Percentiles rank a stretch among this genome's conserved stretches.
phyloP scores from a whole-genome alignment of 2,329 filamentous ascomycete species.

The Karstenula rhodostoma region DNA sequence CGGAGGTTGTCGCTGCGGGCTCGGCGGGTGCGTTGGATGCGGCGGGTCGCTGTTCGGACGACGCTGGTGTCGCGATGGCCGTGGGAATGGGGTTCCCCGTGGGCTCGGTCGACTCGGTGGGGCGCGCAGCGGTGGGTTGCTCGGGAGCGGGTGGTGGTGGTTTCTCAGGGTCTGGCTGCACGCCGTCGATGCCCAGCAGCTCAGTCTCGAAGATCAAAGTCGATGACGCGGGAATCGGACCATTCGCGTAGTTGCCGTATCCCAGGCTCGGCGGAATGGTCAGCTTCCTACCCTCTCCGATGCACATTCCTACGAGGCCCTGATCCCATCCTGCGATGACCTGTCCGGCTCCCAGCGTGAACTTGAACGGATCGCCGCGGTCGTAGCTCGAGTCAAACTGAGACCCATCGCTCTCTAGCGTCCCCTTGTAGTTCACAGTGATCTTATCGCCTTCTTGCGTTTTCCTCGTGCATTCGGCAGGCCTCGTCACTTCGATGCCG shows the following conservation, averaged over 20 bases:
- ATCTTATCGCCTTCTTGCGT: slow-evolving; percentile 57
- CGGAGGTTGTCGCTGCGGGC: slow-evolving; percentile 25
- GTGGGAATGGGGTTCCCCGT: slow-evolving; percentile 18
- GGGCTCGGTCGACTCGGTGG: slow-evolving; percentile 16
- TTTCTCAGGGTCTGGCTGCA: slow-evolving; percentile 30
- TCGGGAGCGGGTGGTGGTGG: slow-evolving; percentile 20
- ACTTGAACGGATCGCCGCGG: slow-evolving; percentile 76
- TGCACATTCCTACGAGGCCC: slow-evolving; percentile 91
- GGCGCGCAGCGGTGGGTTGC: slow-evolving; percentile 23
- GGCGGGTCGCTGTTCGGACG: slow-evolving; percentile 23
- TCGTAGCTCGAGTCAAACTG: slow-evolving; percentile 89
- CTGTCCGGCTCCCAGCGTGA: slow-evolving; percentile 79
- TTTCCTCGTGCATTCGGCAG: slow-evolving; percentile 54
- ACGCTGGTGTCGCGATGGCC: slow-evolving; percentile 19
- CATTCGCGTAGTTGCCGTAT: slow-evolving; percentile 79
- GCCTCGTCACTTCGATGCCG: slow-evolving; percentile 53
- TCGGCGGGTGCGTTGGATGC: slow-evolving; percentile 19
- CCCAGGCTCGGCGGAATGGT: slow-evolving; percentile 88
- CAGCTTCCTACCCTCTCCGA: slow-evolving; percentile 87
- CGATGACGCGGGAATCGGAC: slow-evolving; percentile 79
- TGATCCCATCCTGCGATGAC: slow-evolving; percentile 97
- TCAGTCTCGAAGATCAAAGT: slow-evolving; percentile 93
- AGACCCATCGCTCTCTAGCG: slow-evolving; percentile 66
- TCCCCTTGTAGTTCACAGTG: slow-evolving; percentile 60
- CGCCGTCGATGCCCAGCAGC: slow-evolving; percentile 77